Evolutionary conservation across 805 yeast species (phyloP), one percentile per base, ranked within the genome.

Genomic region (Metschnikowia santaceciliae): DNA sequence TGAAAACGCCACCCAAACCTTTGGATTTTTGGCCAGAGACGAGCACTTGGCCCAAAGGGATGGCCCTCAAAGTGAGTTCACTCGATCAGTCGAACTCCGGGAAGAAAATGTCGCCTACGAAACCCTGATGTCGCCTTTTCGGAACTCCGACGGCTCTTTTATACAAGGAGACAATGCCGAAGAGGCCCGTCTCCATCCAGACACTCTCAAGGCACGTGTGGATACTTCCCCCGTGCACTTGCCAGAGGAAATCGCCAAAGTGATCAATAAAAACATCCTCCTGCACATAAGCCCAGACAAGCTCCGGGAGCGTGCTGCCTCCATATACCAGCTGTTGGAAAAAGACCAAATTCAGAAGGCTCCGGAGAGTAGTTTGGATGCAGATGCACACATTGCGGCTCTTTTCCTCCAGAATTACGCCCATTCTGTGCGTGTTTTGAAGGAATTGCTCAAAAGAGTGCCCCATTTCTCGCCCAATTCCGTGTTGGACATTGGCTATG

Each of bases 351-450:
- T 87, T 1, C 88, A 84, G 54, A 66, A 71, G 42, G 79, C 74
- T 0, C 77, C 77, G 1, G 67, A 65, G 2, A 59, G 65, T 42
- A 53, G 65, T 2, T 48, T 71, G 48, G 90, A 86, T 45, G 86
- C 86, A 1, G 96, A 91, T 65, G 82, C 94, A 2, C 86, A 86
- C 53, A 82, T 92, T 36, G 91, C 89, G 0, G 84, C 91, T 0
- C 76, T 86, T 10, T 90, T 92, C 61, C 71, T 88, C 2, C 96
- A 88, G 60, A 87, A 88, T 61, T 92, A 89, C 62, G 87, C 90
- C 1, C 78, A 89, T 13, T 65, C 82, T 2, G 74, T 74, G 48
- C 88, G 84, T 55, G 88, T 84, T 0, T 68, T 94, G 36, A 63
- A 65, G 26, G 98, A 92, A 58, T 68, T 90, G 34, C 74, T 80